Conservation (phyloP, 1,139 yeast species). For the Yamadazyma triangularis region DNA sequence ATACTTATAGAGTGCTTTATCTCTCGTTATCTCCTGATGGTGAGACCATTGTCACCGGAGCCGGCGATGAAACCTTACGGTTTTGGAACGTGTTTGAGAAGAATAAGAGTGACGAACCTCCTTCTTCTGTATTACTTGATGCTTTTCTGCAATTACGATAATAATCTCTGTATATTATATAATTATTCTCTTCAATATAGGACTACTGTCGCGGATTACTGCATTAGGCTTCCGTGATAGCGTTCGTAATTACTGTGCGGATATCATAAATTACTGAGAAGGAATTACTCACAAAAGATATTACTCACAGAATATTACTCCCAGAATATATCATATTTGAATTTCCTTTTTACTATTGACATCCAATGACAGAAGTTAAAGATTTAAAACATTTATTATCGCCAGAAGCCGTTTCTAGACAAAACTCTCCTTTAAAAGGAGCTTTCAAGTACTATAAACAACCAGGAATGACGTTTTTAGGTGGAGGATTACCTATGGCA, state of each 20-base stretch:
- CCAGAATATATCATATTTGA: too few relatives aligned
- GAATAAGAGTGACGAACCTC: constrained; percentile 52
- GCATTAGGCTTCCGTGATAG: too few relatives aligned
- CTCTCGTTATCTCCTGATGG: constrained; percentile 95
- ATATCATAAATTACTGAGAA: too few relatives aligned
- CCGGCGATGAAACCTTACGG: constrained; percentile 94
- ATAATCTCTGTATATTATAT: neutral
- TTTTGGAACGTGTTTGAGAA: constrained; percentile 93
- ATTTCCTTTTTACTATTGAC: too few relatives aligned
- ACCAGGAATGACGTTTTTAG: constrained; percentile 81
- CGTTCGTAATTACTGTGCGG: too few relatives aligned
- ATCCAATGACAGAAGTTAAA: constrained; percentile 48
- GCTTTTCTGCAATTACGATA: constrained; percentile 75
- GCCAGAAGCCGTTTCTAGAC: constrained; percentile 71
- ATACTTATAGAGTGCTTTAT: constrained; percentile 86
- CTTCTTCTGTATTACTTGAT: constrained; percentile 65
- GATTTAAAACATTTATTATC: constrained; percentile 77
- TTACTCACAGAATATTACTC: too few relatives aligned
- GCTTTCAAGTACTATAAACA: constrained; percentile 73
- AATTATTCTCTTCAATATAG: too few relatives aligned
- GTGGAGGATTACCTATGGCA: constrained; percentile 92
- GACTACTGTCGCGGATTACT: too few relatives aligned
- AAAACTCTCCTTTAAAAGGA: constrained; percentile 74
- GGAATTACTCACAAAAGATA: too few relatives aligned
- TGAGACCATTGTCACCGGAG: constrained; percentile 96